Base-by-base conservation (phyloP, 208 protist genomes). In the Crithidia mellificae region DNA sequence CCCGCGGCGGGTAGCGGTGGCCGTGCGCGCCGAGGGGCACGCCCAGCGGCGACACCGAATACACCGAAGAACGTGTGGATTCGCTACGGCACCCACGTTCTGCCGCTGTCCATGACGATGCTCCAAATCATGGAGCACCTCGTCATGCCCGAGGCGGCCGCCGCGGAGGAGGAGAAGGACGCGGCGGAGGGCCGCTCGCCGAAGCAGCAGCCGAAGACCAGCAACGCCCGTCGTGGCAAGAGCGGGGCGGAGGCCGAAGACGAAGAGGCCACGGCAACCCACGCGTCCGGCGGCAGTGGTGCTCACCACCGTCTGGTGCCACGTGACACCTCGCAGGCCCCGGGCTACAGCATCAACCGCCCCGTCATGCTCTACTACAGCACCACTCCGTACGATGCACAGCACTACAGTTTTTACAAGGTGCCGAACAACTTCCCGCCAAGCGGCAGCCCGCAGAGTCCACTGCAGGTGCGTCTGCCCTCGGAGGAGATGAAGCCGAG, bases 41-140 rank as follows among this genome's bases (percentile, higher is more conserved):
- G 15, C 17, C 15, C 46, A 7, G 0, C 41, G 8, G 2, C 36
- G 43, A 5, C 39, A 56, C 39, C 61, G 7, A 24, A 11, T 30
- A 49, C 24, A 52, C 55, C 62, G 65, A 74, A 53, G 68, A 80
- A 30, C 36, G 76, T 91, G 39, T 92, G 82, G 71, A 32, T 95
- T 8, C 90, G 90, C 36, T 87, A 78, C 54, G 84, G 72, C 11
- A 58, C 66, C 1, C 70, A 93, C 62, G 78, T 92, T 20, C 77
- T 95, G 47, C 90, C 87, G 43, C 81, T 79, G 12, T 90, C 85
- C 25, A 89, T 92, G 80, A 91, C 88, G 19, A 81, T 91, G 50
- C 51, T 92, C 39, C 86, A 95, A 32, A 68, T 95, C 20, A 46
- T 91, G 53, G 79, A 93, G 73, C 66, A 66, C 22, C 61, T 78